These are phyloP conservation scores for Pisolithus marmoratus DNA, from an alignment of 768 basidiomycete species.

Conservation along the genomic window DNA sequence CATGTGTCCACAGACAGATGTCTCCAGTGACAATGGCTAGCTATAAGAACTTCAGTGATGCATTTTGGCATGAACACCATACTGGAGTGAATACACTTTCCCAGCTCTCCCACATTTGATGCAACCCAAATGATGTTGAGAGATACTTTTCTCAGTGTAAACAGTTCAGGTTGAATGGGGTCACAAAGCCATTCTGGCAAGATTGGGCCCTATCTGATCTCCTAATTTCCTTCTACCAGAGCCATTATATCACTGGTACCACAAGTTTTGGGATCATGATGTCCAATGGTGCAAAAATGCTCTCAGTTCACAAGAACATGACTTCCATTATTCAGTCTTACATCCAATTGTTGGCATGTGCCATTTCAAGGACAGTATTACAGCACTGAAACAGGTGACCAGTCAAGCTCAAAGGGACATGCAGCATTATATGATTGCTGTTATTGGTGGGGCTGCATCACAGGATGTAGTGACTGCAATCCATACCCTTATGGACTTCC, in stretches of 20 bases:
- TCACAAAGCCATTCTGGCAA: slow-evolving; percentile 28
- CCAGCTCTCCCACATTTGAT: slow-evolving; percentile 7
- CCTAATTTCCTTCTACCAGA: slow-evolving; percentile 30
- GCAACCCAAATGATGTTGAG: background rate
- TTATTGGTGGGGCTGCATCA: slow-evolving; percentile 31
- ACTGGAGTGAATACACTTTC: slow-evolving; percentile 18
- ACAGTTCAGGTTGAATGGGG: slow-evolving; percentile 3
- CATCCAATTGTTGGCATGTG: slow-evolving; percentile 19
- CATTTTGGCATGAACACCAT: slow-evolving; percentile 18
- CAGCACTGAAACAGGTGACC: slow-evolving; percentile 35
- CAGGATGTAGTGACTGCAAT: slow-evolving; percentile 27
- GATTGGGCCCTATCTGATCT: slow-evolving; percentile 32
- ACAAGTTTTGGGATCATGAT: slow-evolving; percentile 35
- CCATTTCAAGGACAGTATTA: slow-evolving; percentile 37
- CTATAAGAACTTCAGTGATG: slow-evolving; percentile 28
- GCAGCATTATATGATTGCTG: slow-evolving; percentile 28
- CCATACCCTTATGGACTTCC: slow-evolving; percentile 32
- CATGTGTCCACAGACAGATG: slow-evolving; percentile 26
- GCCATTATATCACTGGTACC: slow-evolving; percentile 35
- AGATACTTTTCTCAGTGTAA: background rate
- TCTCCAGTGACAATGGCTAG: slow-evolving; percentile 28
- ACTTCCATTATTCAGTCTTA: slow-evolving; percentile 6
- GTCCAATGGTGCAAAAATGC: slow-evolving; percentile 32
- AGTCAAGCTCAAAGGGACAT: slow-evolving; percentile 34
- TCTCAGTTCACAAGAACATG: slow-evolving; percentile 17